A percentile compares a stretch with the other conserved stretches of the same genome.
phyloP scores from a whole-genome alignment of 768 basidiomycete species.

The Lepiota venenata region DNA sequence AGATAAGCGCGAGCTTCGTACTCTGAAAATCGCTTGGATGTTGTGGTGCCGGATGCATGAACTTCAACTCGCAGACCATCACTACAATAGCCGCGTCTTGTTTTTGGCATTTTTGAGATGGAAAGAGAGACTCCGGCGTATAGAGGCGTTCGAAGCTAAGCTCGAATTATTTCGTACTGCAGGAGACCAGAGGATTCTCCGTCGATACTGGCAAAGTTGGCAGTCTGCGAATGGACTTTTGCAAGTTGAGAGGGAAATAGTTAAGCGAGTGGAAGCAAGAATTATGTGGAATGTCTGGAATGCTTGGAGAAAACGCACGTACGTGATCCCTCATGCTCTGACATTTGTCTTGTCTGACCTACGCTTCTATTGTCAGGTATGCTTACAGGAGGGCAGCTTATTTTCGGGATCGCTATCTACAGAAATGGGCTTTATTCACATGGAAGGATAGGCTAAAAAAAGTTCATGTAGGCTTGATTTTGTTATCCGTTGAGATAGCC shows the following conservation, averaged over 20 bases:
- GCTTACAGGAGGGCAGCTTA: constrained; percentile 3
- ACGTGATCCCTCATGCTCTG: constrained; percentile 20
- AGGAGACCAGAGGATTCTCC: constrained; percentile 32
- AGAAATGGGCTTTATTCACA: constrained; percentile 7
- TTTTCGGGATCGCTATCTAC: constrained; percentile 9
- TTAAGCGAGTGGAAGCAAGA: constrained; percentile 42
- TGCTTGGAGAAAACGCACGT: constrained; percentile 59
- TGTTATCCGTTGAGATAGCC: background rate
- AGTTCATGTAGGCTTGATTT: constrained; percentile 18
- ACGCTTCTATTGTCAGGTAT: constrained; percentile 4
- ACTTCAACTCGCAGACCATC: constrained; percentile 48
- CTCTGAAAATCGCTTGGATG: constrained; percentile 57
- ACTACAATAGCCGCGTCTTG: constrained; percentile 43
- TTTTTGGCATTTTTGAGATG: constrained; percentile 47
- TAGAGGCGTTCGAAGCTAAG: constrained; percentile 41
- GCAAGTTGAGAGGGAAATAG: constrained; percentile 41
- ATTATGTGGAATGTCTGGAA: constrained; percentile 45
- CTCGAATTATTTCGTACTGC: constrained; percentile 47
- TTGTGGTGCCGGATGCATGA: constrained; percentile 63
- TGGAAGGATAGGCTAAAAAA: constrained; percentile 8
- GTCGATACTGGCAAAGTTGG: constrained; percentile 59
- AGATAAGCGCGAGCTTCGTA: constrained; percentile 48
- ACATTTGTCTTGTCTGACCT: background rate
- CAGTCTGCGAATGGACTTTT: constrained; percentile 39
- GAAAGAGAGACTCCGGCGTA: constrained; percentile 39